Evolutionary conservation across 768 basidiomycete species (phyloP), one percentile per base, ranked within the genome.

Genomic region (Serendipita indica): DNA sequence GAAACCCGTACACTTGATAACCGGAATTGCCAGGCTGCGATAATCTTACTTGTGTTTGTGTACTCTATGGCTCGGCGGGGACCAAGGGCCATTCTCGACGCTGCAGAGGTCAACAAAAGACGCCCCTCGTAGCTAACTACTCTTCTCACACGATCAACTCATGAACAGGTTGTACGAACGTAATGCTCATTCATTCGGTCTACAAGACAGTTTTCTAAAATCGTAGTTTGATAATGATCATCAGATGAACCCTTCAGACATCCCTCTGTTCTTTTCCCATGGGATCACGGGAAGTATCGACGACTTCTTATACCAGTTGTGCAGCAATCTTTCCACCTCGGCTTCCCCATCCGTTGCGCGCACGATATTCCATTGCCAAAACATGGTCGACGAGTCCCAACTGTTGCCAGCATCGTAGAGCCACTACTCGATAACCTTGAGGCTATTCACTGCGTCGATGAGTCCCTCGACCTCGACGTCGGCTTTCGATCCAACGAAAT

Each of bases 1-100:
- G 43, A 10, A 27, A 10, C 22, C 7, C 25, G 7, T 54, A 12
- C 25, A 20, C 49, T 28, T 28, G 18, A n/a, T 43, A n/a, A 54
- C 49, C 10, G 7, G 22, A 25, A 18, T 10, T 20, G 7, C 20
- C 30, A 54, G 49, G 89, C 90, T 65, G 72, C 68, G 5, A 74
- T 89, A 61, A 80, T 91, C 62, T 75, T 89, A 32, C 58, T 82
- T 39, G 81, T 89, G 57, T 90, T 90, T 68, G 67, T 91, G 58
- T 88, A 80, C 76, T 79, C 84, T 33, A 85, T 89, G 82, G 85
- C 86, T 60, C 80, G 74, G 69, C 75, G 79, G 18, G 87, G 89
- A 2, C 87, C 87, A 3, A 82, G 81, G 71, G 76, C 76, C 57
- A 79, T 89, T 30, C 65, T 63, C 3, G 58, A 59, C 20, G 20